Evolutionary conservation across 768 basidiomycete species (phyloP).

Genomic region (Tulasnella sp.): DNA sequence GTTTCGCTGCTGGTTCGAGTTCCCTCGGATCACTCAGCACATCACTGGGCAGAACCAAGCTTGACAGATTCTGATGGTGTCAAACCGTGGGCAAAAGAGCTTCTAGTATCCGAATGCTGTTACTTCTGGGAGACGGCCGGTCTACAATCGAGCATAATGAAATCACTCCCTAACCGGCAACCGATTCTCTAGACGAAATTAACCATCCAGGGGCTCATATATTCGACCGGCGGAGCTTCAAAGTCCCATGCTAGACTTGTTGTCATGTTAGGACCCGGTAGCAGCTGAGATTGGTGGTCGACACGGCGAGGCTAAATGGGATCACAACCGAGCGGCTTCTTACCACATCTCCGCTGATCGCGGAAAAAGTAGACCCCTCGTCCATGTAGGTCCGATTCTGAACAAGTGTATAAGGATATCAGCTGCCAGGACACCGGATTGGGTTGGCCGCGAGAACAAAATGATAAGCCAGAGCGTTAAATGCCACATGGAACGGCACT

Average conservation of each 20-base stretch:
- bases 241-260: background rate
- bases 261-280: background rate
- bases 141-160: background rate
- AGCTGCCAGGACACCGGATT: background rate
- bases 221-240: background rate
- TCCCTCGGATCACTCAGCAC: background rate
- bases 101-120: background rate
- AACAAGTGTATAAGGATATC: background rate
- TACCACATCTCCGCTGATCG: background rate
- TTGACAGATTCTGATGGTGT: background rate
- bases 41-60: background rate
- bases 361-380: slow-evolving; percentile 8
- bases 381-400: background rate
- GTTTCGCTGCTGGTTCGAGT: background rate
- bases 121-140: background rate
- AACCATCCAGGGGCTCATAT: background rate
- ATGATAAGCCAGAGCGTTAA: slow-evolving; percentile 2
- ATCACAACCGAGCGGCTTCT: background rate
- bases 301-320: slow-evolving; percentile 4
- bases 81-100: background rate
- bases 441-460: background rate
- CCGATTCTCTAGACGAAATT: background rate
- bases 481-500: background rate
- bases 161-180: background rate
- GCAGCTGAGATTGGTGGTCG: background rate